phyloP scores from a whole-genome alignment of 1,284 basidiomycete genomes.

The Athelia psychrophila region DNA sequence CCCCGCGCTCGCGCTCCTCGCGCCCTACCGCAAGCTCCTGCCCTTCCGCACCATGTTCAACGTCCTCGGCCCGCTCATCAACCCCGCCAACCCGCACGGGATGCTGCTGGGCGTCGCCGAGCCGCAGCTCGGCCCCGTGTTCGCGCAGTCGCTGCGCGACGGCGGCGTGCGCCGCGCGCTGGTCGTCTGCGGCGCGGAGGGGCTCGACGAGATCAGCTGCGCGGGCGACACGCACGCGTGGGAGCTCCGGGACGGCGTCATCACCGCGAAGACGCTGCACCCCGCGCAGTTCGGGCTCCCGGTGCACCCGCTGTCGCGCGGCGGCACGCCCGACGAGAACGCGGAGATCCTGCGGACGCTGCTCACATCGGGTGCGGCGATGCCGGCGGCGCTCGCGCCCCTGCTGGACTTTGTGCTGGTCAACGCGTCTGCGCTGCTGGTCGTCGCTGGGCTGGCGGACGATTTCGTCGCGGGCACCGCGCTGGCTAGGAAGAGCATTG shows the following conservation, averaged over 20 bases:
- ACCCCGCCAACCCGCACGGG: conserved; percentile 82
- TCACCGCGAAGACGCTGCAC: conserved; percentile 48
- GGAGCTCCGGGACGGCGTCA: conserved; percentile 54
- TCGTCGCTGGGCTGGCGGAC: conserved; percentile 72
- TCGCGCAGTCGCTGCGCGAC: conserved; percentile 72
- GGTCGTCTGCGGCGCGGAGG: conserved; percentile 93
- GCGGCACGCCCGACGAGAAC: conserved; percentile 75
- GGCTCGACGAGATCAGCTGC: conserved; percentile 93
- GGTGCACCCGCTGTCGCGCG: conserved; percentile 62
- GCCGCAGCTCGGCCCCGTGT: conserved; percentile 80
- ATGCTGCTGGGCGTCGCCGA: conserved; percentile 93
- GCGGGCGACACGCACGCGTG: conserved; percentile 85
- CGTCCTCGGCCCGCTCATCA: conserved; percentile 91
- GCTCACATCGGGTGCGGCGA: conserved; percentile 47
- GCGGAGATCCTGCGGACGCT: conserved; percentile 61
- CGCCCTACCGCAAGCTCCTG: conserved; percentile 82
- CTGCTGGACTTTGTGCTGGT: conserved; percentile 83
- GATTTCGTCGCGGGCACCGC: conserved; percentile 73
- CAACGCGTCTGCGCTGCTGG: conserved; percentile 81
- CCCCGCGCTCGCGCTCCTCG: conserved; percentile 81
- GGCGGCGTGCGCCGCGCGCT: conserved; percentile 79
- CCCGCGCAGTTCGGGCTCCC: conserved; percentile 74
- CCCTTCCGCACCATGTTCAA: conserved; percentile 99
- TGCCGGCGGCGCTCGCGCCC: conserved; percentile 52
- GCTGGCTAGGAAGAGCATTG: conserved; percentile 72